Evolutionary conservation across 306 rosid genomes (phyloP).

Genomic region (Acacia crassicarpa): DNA sequence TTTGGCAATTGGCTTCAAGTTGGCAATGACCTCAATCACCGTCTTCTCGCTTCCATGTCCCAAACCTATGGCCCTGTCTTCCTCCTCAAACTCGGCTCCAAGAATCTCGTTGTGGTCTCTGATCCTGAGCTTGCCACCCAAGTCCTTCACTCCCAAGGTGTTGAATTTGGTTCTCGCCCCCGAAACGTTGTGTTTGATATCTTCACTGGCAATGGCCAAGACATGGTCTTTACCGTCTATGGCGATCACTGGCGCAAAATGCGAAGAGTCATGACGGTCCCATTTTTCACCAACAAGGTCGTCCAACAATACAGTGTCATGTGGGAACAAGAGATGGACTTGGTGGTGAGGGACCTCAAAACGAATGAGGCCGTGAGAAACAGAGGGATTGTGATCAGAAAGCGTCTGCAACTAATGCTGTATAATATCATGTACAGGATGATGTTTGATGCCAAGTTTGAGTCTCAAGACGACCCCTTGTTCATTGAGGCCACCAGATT

Average conservation of each 20-base stretch:
- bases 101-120: conserved; percentile 67
- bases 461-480: conserved; percentile 78
- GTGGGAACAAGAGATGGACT: conserved; percentile 88
- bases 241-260: conserved; percentile 92
- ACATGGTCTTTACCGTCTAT: conserved; percentile 78
- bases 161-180: conserved; percentile 76
- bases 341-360: conserved; percentile 60
- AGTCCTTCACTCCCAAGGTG: conserved; percentile 81
- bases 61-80: conserved; percentile 61
- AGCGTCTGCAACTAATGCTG: conserved; percentile 65
- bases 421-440: conserved; percentile 83
- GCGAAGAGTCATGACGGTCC: conserved; percentile 80
- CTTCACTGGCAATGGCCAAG: conserved; percentile 83
- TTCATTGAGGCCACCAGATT: conserved; percentile 73
- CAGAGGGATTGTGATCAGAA: conserved; percentile 66
- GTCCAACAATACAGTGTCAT: conserved; percentile 62
- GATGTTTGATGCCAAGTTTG: conserved; percentile 85
- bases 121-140: conserved; percentile 65
- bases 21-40: conserved; percentile 81
- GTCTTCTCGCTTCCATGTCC: conserved; percentile 63
- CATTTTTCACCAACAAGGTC: conserved; percentile 87
- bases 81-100: conserved; percentile 76
- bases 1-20: conserved; percentile 89
- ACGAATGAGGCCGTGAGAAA: conserved; percentile 39
- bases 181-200: conserved; percentile 74